Evolutionary conservation across 2,329 filamentous ascomycete species (phyloP), one percentile per base, ranked within the genome.

Genomic region (Nemania abortiva): DNA sequence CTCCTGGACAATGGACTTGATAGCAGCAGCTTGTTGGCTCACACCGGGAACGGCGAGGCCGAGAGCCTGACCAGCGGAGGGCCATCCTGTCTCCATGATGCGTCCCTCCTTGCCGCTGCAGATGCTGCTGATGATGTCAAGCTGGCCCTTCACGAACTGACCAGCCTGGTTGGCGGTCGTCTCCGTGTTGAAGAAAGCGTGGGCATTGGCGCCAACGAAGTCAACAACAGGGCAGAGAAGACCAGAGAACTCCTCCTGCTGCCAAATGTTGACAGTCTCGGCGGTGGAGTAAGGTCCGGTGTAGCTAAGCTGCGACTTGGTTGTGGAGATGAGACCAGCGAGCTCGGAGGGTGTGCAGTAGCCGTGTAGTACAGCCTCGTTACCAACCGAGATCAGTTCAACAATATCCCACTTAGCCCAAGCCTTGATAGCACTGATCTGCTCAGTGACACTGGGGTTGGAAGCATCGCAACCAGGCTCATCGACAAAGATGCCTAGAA

Each of bases 61-160:
- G 83, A 96, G 95, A 83, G 88, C 81, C 34, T 81, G 76, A 79
- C 95, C 95, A 7, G 79, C 74, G 63, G 84, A 90, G 73, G 95
- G 95, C 94, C 95, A 98, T 77, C 95, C 95, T 66, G 92, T 92
- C 90, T 98, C 95, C 75, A 97, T 86, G 84, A 95, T 93, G 85
- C 93, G 89, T 74, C 90, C 91, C 45, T 88, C 83, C 85, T 92
- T 92, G 79, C 87, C 87, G 49, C 85, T 80, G 88, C 95, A 98
- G 75, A 93, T 74, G 54, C 81, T 79, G 79, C 89, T 83, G 71
- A 97, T 90, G 73, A 92, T 85, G 55, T 89, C 83, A 73, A 97
- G 88, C 87, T 97, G 90, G 75, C 85, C 79, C 73, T 86, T 83
- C 75, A 95, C 92, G 81, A 98, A 98, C 61, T 84, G 80, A 79